phyloP scores from a whole-genome alignment of 192 early-diverging fungal species.

The Martensiomyces pterosporus region DNA sequence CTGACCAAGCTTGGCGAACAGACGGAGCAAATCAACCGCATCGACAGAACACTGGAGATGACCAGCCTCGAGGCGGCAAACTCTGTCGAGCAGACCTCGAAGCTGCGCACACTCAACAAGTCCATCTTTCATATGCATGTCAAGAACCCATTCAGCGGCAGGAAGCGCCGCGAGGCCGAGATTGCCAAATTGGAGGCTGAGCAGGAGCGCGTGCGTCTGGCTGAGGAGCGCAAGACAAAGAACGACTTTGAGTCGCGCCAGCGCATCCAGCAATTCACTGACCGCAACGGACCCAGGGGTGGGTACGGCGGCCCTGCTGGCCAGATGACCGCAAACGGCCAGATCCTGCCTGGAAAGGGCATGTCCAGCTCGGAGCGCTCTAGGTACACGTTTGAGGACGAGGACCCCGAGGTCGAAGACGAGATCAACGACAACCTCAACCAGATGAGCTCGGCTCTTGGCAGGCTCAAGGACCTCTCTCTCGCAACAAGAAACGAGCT shows the following conservation, averaged over 20 bases:
- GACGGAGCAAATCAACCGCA: slow-evolving; percentile 42
- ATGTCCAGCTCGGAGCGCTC: slow-evolving; percentile 48
- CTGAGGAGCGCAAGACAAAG: slow-evolving; percentile 50
- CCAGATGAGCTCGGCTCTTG: slow-evolving; percentile 50
- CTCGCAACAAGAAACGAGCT: slow-evolving; percentile 58
- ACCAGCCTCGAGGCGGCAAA: slow-evolving; percentile 33
- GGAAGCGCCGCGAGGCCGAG: slow-evolving; percentile 57
- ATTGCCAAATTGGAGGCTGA: slow-evolving; percentile 51
- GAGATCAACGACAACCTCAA: slow-evolving; percentile 69
- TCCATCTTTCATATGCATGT: slow-evolving; percentile 71
- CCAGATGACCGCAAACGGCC: slow-evolving; percentile 44
- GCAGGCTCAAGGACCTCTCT: slow-evolving; percentile 58
- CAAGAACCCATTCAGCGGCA: slow-evolving; percentile 64
- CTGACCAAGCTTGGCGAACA: slow-evolving; percentile 66
- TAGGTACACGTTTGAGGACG: slow-evolving; percentile 65
- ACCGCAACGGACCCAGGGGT: slow-evolving; percentile 9
- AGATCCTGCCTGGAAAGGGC: slow-evolving; percentile 35
- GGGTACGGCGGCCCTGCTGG: slow-evolving; percentile 20
- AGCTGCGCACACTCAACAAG: slow-evolving; percentile 56
- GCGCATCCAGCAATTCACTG: slow-evolving; percentile 52
- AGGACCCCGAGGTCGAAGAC: slow-evolving; percentile 63
- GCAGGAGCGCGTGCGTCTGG: slow-evolving; percentile 26
- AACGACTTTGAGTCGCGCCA: slow-evolving; percentile 58
- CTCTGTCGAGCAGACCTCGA: slow-evolving; percentile 32
- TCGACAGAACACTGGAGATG: slow-evolving; percentile 66